phyloP scores from a whole-genome alignment of 164 flowering plant species.

The Tetrastigma voinierianum region DNA sequence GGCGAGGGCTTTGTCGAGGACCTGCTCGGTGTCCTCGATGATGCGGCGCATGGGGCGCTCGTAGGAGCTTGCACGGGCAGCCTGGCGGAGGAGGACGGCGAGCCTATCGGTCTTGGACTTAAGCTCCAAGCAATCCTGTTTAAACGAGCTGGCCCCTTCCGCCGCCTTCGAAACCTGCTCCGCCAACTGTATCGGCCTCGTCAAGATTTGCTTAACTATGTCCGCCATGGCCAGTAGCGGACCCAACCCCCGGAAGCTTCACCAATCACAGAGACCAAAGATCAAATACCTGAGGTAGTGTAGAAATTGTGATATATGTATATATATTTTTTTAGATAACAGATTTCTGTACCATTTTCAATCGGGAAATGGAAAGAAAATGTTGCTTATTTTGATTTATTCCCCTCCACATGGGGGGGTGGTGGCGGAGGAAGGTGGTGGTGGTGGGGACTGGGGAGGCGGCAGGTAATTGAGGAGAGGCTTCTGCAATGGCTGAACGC shows the following conservation, averaged over 20 bases:
- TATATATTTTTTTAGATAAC: too few relatives aligned
- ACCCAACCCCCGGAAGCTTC: background rate
- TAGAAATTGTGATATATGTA: too few relatives aligned
- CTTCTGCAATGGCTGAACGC: constrained; percentile 20
- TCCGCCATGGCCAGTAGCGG: constrained; percentile 51
- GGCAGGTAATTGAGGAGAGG: background rate
- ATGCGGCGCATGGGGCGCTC: constrained; percentile 87
- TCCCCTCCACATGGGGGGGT: background rate
- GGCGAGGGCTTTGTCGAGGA: constrained; percentile 63
- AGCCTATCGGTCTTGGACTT: constrained; percentile 71
- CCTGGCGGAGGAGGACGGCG: constrained; percentile 69
- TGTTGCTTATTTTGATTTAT: background rate
- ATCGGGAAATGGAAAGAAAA: too few relatives aligned
- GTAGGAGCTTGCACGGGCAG: constrained; percentile 73
- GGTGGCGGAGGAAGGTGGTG: constrained; percentile 14
- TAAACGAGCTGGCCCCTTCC: constrained; percentile 50
- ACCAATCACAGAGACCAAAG: background rate
- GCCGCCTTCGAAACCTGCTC: constrained; percentile 67
- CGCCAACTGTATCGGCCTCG: constrained; percentile 68
- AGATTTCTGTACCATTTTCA: too few relatives aligned
- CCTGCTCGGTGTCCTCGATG: constrained; percentile 79
- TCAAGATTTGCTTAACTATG: constrained; percentile 61
- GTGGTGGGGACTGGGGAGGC: constrained; percentile 3
- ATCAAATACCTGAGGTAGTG: background rate
- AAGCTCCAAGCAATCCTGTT: constrained; percentile 62